Conservation (phyloP, 305 asterid genomes). For the Solanum hybrid region DNA sequence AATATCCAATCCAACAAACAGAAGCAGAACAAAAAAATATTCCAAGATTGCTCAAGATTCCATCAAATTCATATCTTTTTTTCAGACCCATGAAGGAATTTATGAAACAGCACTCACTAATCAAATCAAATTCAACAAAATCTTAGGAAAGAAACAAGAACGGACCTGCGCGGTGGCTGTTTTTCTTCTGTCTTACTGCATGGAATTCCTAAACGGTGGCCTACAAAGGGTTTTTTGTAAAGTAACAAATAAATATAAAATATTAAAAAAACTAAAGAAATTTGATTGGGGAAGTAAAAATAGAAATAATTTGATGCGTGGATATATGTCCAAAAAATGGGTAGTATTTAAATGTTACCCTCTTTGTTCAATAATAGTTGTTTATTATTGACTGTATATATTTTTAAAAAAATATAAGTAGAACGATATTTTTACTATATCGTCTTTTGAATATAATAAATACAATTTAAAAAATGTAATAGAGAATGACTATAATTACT, state of each 20-base stretch:
- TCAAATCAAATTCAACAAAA: not conserved
- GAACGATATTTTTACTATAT: too few relatives aligned
- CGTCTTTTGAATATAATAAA: too few relatives aligned
- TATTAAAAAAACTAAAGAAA: not conserved
- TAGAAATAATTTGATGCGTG: not conserved
- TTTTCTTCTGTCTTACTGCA: not conserved
- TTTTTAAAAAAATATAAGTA: too few relatives aligned
- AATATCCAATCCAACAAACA: not conserved
- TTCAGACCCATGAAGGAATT: not conserved
- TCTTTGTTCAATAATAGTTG: not conserved
- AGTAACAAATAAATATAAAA: not conserved
- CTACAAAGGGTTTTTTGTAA: not conserved
- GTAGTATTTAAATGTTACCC: not conserved
- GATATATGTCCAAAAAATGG: not conserved
- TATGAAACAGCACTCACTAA: not conserved
- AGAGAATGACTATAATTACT: too few relatives aligned
- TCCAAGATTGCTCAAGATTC: not conserved
- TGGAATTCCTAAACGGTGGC: not conserved
- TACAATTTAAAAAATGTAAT: too few relatives aligned
- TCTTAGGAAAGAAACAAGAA: not conserved
- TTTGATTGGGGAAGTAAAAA: not conserved
- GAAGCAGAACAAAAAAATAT: not conserved
- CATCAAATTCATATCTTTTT: not conserved
- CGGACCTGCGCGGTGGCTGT: not conserved
- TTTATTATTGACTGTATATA: too few relatives aligned